Evolutionary conservation across 352 stramenopile genomes (phyloP), one percentile per base, ranked within the genome.

Genomic region (Globisporangium barbulae): DNA sequence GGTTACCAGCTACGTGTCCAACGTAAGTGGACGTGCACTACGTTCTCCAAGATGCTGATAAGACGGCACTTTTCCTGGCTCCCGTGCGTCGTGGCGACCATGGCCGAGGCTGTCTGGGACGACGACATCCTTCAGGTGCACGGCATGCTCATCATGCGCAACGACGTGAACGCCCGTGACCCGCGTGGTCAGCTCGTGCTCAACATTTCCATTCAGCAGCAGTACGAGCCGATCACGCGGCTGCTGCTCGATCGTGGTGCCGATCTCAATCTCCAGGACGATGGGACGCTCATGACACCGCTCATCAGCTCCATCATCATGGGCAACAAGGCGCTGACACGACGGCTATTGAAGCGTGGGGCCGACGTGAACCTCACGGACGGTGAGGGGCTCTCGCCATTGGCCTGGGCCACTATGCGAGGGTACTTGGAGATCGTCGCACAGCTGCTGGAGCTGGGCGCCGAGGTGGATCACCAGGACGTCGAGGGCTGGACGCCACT

Each of bases 271-370:
- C 61, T 77, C 8, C 81, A 89, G 33, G 81, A 94, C 50, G 72
- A 88, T 53, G 53, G 61, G 1, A 84, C 78, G 31, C 65, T 84
- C 9, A 73, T 77, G 42, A 83, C 81, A n/a, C 79, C 85, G 41
- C 71, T 94, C 22, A 85, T 88, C 61, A 91, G 75, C 47, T 76
- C 77, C 1, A 85, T 90, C 63, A 83, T 94, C 60, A 94, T 93
- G 85, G 85, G 81, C 49, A 93, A 93, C 68, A 93, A 93, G 63
- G 77, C 82, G 22, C 55, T 94, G 3, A 85, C 85, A 39, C 69
- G 79, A 37, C 67, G 79, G 6, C 71, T 91, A 2, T 56, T 93
- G 7, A 79, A 85, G 62, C 68, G 70, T 35, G 81, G 83, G 0
- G 83, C 81, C 0, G 69, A 90, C 47, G 71, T 82, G 10, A 75